Percentiles rank a stretch among this genome's conserved stretches.
Conservation (phyloP, 345 rosid genomes). For the Melaleuca quinquenervia region DNA sequence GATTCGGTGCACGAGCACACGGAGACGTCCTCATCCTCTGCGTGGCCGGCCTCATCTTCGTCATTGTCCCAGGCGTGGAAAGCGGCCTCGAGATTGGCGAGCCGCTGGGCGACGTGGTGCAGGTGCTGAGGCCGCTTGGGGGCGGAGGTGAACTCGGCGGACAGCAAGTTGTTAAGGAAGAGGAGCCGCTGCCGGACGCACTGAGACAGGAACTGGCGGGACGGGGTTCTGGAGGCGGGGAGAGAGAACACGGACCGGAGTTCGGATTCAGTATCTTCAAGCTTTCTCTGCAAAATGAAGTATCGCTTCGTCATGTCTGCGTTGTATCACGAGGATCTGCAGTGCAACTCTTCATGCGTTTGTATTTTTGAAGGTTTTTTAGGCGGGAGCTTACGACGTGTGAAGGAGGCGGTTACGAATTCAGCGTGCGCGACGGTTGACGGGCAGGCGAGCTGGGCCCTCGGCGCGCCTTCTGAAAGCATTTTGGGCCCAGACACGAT, state of each 20-base stretch:
- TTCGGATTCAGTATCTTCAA: slow-evolving; percentile 17
- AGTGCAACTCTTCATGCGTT: background rate
- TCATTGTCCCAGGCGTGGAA: slow-evolving; percentile 11
- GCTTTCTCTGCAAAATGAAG: slow-evolving; percentile 27
- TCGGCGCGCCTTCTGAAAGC: background rate
- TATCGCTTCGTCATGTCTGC: slow-evolving; percentile 16
- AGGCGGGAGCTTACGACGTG: background rate
- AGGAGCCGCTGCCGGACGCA: slow-evolving; percentile 23
- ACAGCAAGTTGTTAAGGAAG: slow-evolving; percentile 25
- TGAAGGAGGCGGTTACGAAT: background rate
- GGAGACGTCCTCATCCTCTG: background rate
- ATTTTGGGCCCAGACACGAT: background rate
- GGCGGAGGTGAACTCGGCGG: slow-evolving; percentile 27
- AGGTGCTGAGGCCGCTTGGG: slow-evolving; percentile 17
- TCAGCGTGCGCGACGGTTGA: background rate
- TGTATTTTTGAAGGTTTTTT: background rate
- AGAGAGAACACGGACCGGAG: slow-evolving; percentile 10
- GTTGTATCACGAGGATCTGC: background rate
- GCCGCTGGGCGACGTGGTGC: slow-evolving; percentile 7
- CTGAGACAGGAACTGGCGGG: slow-evolving; percentile 1
- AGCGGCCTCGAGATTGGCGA: slow-evolving; percentile 10
- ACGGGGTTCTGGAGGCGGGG: background rate
- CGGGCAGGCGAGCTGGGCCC: background rate
- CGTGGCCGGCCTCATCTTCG: background rate
- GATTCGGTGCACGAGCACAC: slow-evolving; percentile 16